These are phyloP conservation scores for Aspergillus intermedius DNA, from an alignment of 2,329 filamentous ascomycete genomes.

Conservation along the genomic window DNA sequence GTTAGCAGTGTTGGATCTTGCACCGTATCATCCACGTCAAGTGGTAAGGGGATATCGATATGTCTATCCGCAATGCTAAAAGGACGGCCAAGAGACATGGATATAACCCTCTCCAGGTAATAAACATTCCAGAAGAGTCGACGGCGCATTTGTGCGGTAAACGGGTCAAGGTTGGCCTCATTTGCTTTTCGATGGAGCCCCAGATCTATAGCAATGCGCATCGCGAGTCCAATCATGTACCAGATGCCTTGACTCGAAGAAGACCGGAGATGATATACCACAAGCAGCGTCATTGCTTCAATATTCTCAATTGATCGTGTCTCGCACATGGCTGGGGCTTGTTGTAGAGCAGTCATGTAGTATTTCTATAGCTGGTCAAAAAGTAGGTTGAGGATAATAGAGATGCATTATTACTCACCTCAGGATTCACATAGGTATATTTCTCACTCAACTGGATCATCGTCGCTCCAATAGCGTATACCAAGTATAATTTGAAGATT, in stretches of 20 bases:
- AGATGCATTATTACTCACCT: slow-evolving; percentile 24
- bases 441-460: slow-evolving; percentile 44
- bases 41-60: slow-evolving; percentile 45
- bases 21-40: slow-evolving; percentile 40
- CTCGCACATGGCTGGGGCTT: slow-evolving; percentile 45
- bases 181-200: slow-evolving; percentile 46
- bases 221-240: slow-evolving; percentile 51
- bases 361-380: slow-evolving; percentile 33
- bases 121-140: slow-evolving; percentile 50
- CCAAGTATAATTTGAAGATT: slow-evolving; percentile 48
- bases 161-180: slow-evolving; percentile 36
- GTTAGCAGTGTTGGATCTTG: slow-evolving; percentile 30
- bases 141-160: slow-evolving; percentile 41
- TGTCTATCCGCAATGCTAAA: slow-evolving; percentile 47
- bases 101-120: slow-evolving; percentile 45
- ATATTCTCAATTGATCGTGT: slow-evolving; percentile 47
- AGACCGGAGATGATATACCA: slow-evolving; percentile 47
- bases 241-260: slow-evolving; percentile 47
- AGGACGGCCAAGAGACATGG: slow-evolving; percentile 46
- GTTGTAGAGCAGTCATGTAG: slow-evolving; percentile 45
- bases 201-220: slow-evolving; percentile 49
- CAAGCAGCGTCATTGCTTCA: slow-evolving; percentile 47
- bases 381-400: background rate
- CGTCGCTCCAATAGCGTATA: slow-evolving; percentile 48
- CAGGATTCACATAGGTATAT: slow-evolving; percentile 38